Conservation (phyloP, 345 rosid genomes). For the Bruguiera gymnorhiza region DNA sequence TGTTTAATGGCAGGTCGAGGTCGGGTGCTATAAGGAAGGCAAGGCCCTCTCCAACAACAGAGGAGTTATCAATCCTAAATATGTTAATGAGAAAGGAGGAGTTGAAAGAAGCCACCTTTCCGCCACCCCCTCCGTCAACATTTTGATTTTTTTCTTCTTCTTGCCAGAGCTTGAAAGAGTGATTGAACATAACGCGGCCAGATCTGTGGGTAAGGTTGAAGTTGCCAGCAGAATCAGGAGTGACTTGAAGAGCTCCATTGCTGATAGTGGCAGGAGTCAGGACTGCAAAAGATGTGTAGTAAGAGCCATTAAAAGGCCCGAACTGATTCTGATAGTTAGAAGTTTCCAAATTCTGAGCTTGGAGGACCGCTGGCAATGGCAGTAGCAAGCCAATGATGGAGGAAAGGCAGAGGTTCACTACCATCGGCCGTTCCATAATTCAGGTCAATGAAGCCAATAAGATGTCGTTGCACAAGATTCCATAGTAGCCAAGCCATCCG, state of each 20-base stretch:
- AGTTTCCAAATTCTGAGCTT: neutral
- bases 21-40: neutral
- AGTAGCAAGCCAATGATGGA: neutral
- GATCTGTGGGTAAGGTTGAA: conserved; percentile 21
- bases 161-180: neutral
- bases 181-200: neutral
- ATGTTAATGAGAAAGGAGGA: neutral
- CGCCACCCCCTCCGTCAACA: neutral
- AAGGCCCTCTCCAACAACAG: neutral
- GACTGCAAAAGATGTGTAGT: conserved; percentile 18
- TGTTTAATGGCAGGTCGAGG: conserved; percentile 25
- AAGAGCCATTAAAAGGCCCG: conserved; percentile 9
- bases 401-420: neutral
- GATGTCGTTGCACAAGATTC: too few relatives aligned
- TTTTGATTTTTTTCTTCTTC: neutral
- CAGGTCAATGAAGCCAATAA: neutral
- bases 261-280: conserved; percentile 26
- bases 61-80: neutral
- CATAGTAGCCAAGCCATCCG: too few relatives aligned
- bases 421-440: neutral
- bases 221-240: conserved; percentile 41
- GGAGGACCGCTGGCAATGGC: neutral
- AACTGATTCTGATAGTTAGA: conserved; percentile 2
- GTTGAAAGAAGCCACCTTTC: conserved; percentile 8
- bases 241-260: conserved; percentile 46